A percentile compares a stretch with the other conserved stretches of the same genome.
These are phyloP conservation scores for Cadophora luteo-olivacea DNA, from an alignment of 2,329 filamentous ascomycete species.

Conservation along the genomic window DNA sequence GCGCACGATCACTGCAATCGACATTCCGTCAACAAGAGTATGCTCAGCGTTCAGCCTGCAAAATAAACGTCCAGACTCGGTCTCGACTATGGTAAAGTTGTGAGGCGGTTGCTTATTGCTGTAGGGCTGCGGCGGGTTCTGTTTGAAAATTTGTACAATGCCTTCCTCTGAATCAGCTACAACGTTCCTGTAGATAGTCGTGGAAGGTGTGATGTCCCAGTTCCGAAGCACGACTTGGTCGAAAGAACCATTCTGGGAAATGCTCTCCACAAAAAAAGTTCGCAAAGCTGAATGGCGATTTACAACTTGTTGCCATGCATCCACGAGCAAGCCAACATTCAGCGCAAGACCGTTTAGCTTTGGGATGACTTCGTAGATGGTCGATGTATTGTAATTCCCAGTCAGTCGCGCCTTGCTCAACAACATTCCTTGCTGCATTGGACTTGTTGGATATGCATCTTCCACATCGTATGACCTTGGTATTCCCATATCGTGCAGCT, in stretches of 20 bases:
- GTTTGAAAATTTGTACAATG: conserved; percentile 1
- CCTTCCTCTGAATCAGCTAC: not conserved
- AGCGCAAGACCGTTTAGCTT: conserved; percentile 11
- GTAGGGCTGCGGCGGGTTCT: not conserved
- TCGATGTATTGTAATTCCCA: conserved; percentile 13
- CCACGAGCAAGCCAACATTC: conserved; percentile 34
- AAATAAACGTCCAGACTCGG: conserved; percentile 47
- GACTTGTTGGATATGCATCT: conserved; percentile 26
- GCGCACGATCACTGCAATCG: conserved; percentile 52
- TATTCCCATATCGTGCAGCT: not conserved
- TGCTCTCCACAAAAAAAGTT: conserved; percentile 37
- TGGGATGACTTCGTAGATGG: conserved; percentile 12
- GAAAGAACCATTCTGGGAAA: conserved; percentile 27
- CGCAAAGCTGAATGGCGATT: conserved; percentile 26
- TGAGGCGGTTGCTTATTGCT: conserved; percentile 47
- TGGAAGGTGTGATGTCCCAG: not conserved
- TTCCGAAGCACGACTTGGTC: conserved; percentile 39
- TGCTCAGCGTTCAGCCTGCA: conserved; percentile 49
- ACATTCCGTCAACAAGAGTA: conserved; percentile 55
- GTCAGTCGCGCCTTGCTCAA: conserved; percentile 11
- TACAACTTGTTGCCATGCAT: conserved; percentile 31
- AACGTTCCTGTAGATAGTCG: not conserved
- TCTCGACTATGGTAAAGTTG: conserved; percentile 52
- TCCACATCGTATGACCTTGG: conserved; percentile 14
- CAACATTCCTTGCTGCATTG: conserved; percentile 30